Percentiles rank a stretch among this genome's conserved stretches.
phyloP scores from a whole-genome alignment of 2,329 filamentous ascomycete genomes.

The Coleophoma cylindrospora region DNA sequence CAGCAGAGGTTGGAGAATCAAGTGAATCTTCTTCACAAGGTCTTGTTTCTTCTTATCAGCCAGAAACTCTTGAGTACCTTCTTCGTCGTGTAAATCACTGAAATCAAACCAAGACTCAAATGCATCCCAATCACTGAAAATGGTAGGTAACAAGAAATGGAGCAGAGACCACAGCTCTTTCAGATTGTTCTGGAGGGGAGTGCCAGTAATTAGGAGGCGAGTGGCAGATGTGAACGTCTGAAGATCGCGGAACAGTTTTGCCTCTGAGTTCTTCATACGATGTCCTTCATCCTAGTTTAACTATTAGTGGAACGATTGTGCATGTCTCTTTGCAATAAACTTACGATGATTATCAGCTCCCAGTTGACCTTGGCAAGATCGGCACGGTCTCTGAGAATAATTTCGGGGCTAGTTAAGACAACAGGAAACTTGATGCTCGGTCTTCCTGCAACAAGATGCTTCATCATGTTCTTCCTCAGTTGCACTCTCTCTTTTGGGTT shows the following conservation, averaged over 20 bases:
- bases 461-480: slow-evolving; percentile 64
- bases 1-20: slow-evolving; percentile 87
- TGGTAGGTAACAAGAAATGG: slow-evolving; percentile 86
- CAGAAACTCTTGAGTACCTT: slow-evolving; percentile 72
- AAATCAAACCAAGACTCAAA: slow-evolving; percentile 99
- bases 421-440: slow-evolving; percentile 72
- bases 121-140: slow-evolving; percentile 88
- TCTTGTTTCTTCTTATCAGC: slow-evolving; percentile 74
- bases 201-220: slow-evolving; percentile 87
- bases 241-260: slow-evolving; percentile 82
- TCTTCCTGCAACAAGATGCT: slow-evolving; percentile 56
- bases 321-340: slow-evolving; percentile 18
- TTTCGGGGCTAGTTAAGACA: slow-evolving; percentile 93
- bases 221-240: slow-evolving; percentile 88
- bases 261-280: slow-evolving; percentile 94
- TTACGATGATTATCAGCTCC: slow-evolving; percentile 93
- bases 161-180: slow-evolving; percentile 92
- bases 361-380: slow-evolving; percentile 80
- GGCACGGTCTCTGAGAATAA: slow-evolving; percentile 85
- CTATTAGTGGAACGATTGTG: slow-evolving; percentile 7
- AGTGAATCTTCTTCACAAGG: slow-evolving; percentile 81
- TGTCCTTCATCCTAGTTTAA: slow-evolving; percentile 77
- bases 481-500: slow-evolving; percentile 70
- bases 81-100: slow-evolving; percentile 80
- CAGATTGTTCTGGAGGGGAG: slow-evolving; percentile 91